Evolutionary conservation across 2,329 filamentous ascomycete species (phyloP).

Genomic region (Bipolaris victoriae): DNA sequence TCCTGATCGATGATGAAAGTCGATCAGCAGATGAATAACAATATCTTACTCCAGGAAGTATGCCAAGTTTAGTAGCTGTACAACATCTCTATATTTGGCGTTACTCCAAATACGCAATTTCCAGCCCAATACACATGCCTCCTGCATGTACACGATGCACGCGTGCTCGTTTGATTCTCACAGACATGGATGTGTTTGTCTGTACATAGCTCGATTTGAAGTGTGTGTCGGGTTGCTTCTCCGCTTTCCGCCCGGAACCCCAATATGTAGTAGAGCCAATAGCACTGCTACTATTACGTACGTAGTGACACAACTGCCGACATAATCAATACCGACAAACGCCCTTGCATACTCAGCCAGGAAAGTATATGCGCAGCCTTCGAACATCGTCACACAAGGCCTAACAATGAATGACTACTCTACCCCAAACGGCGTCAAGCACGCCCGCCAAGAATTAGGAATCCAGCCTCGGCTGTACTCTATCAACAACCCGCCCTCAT

Average conservation of each 20-base stretch:
- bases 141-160: not conserved
- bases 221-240: not conserved
- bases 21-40: not conserved
- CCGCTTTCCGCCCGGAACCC: not conserved
- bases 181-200: no score
- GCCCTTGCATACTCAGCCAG: not conserved
- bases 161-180: not conserved
- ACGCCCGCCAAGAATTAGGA: constrained; percentile 6
- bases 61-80: no score
- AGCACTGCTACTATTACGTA: no score
- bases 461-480: constrained; percentile 39
- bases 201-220: not conserved
- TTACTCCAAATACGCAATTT: no score
- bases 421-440: constrained; percentile 1
- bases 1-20: not conserved
- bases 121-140: no score
- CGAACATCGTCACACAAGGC: not conserved
- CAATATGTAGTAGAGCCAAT: not conserved
- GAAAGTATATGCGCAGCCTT: not conserved
- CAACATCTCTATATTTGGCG: no score
- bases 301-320: not conserved
- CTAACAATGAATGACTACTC: not conserved
- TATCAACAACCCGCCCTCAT: constrained; percentile 41
- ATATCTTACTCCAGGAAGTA: no score
- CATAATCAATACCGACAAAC: not conserved